These are phyloP conservation scores for Acanthamoeba sp. DNA, from an alignment of 208 protist genomes.

Conservation along the genomic window DNA sequence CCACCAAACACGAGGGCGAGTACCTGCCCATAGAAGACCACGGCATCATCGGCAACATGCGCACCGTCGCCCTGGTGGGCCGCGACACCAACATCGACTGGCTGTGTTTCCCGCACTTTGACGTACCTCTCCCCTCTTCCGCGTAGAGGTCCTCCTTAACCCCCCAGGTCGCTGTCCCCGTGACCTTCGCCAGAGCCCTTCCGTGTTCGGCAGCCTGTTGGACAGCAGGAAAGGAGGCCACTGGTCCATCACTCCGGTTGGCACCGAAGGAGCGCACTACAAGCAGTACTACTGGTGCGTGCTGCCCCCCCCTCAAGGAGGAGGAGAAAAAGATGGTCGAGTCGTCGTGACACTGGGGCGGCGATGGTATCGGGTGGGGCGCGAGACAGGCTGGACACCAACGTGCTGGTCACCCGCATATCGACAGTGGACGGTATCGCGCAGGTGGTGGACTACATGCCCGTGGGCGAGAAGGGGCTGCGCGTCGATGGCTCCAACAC, in stretches of 20 bases:
- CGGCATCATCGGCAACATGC: constrained; percentile 87
- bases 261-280: not conserved
- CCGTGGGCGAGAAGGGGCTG: constrained; percentile 79
- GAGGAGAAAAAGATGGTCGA: no score
- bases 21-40: constrained; percentile 87
- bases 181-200: constrained; percentile 10
- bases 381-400: constrained; percentile 78
- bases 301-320: not conserved
- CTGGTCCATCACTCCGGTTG: constrained; percentile 50
- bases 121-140: constrained; percentile 72
- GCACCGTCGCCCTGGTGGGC: constrained; percentile 80
- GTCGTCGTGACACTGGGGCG: no score
- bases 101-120: constrained; percentile 86
- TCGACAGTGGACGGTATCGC: constrained; percentile 75
- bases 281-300: constrained; percentile 75
- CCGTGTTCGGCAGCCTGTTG: constrained; percentile 46
- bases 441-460: constrained; percentile 82
- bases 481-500: constrained; percentile 24
- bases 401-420: constrained; percentile 80
- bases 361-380: no score
- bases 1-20: constrained; percentile 7
- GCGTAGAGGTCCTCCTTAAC: not conserved
- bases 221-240: constrained; percentile 57
- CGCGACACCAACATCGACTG: constrained; percentile 82
- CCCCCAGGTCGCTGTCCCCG: not conserved